These are phyloP conservation scores for Sextonia rubra DNA, from an alignment of 164 flowering plant genomes.

Conservation along the genomic window DNA sequence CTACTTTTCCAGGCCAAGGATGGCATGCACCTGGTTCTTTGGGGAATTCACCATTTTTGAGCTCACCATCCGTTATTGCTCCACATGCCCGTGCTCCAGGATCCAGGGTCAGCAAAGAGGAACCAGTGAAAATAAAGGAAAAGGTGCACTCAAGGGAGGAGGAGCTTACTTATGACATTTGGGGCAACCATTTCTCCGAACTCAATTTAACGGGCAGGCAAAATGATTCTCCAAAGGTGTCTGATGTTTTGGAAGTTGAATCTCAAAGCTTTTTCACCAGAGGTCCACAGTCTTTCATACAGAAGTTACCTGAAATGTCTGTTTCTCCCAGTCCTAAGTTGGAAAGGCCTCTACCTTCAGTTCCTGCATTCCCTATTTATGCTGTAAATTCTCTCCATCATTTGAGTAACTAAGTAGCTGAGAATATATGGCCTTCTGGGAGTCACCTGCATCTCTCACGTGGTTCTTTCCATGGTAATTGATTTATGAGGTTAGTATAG, in stretches of 20 bases:
- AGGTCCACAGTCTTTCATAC: slow-evolving; percentile 55
- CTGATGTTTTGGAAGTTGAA: slow-evolving; percentile 28
- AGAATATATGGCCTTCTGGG: slow-evolving; percentile 15
- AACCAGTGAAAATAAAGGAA: slow-evolving; percentile 23
- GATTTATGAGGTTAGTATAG: background rate
- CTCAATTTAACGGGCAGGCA: slow-evolving; percentile 28
- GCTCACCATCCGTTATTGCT: slow-evolving; percentile 48
- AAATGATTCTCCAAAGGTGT: slow-evolving; percentile 23
- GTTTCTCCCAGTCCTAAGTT: slow-evolving; percentile 10
- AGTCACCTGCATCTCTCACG: background rate
- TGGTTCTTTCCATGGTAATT: background rate
- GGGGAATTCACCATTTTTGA: slow-evolving; percentile 21
- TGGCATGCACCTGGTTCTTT: slow-evolving; percentile 18
- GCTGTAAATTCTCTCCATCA: slow-evolving; percentile 43
- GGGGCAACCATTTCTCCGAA: slow-evolving; percentile 80
- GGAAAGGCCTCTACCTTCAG: slow-evolving; percentile 17
- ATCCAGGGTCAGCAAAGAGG: slow-evolving; percentile 38
- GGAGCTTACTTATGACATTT: slow-evolving; percentile 65
- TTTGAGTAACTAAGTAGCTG: slow-evolving; percentile 34
- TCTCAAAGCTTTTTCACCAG: slow-evolving; percentile 71
- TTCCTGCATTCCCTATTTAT: slow-evolving; percentile 13
- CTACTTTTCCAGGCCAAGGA: slow-evolving; percentile 50
- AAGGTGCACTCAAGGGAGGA: slow-evolving; percentile 25
- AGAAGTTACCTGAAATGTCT: slow-evolving; percentile 29
- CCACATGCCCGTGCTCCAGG: slow-evolving; percentile 88